Evolutionary conservation across 192 early-diverging fungal genomes (phyloP).

Genomic region (Umbelopsis ramanniana): DNA sequence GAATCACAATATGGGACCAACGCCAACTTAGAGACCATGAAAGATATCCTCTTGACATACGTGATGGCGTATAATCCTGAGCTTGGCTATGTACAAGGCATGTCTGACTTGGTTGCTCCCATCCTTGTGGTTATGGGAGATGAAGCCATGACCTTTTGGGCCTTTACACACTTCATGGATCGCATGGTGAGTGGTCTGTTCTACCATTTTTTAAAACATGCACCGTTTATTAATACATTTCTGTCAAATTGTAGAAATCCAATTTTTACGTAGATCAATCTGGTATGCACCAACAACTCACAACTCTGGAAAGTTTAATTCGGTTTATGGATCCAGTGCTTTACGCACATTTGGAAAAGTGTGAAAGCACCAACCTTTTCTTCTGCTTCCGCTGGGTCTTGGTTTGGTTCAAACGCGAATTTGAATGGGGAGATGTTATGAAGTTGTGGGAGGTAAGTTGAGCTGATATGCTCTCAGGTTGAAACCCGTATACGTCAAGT

Average conservation of each 20-base stretch:
- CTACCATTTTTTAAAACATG: neutral
- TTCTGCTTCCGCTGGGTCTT: conserved; percentile 98
- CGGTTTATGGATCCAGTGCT: conserved; percentile 88
- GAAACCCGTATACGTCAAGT: too few relatives aligned
- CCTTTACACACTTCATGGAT: conserved; percentile 88
- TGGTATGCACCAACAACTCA: conserved; percentile 90
- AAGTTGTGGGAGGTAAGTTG: conserved; percentile 82
- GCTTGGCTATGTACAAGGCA: conserved; percentile 93
- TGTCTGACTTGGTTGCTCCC: conserved; percentile 94
- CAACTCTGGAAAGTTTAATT: conserved; percentile 76
- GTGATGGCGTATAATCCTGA: conserved; percentile 79
- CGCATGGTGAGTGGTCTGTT: conserved; percentile 57
- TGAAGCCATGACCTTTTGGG: conserved; percentile 95
- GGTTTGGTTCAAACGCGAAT: conserved; percentile 97
- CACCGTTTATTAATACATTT: neutral
- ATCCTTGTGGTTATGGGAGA: conserved; percentile 88
- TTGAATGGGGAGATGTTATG: conserved; percentile 84
- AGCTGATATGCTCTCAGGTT: neutral
- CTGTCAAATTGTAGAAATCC: conserved; percentile 51
- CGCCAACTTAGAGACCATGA: conserved; percentile 82
- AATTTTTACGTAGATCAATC: conserved; percentile 93
- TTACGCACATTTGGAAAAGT: conserved; percentile 68
- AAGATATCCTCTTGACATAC: conserved; percentile 93
- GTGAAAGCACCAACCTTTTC: conserved; percentile 90
- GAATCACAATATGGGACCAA: conserved; percentile 61